Conservation (phyloP, 1,284 basidiomycete genomes). For the Violaceomyces palustris region DNA sequence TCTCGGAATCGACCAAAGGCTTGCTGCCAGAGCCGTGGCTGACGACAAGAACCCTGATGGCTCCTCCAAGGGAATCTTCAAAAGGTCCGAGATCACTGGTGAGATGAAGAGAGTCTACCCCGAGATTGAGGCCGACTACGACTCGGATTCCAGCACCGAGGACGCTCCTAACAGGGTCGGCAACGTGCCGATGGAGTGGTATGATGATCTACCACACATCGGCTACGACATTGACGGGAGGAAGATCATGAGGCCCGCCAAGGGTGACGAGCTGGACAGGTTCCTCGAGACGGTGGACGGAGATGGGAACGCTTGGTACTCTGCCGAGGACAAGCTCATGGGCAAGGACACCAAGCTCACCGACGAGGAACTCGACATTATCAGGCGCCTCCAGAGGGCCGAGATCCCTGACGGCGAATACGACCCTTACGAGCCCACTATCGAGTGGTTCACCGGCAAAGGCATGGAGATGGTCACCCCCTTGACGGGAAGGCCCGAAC, state of each 20-base stretch:
- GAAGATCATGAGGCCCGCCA: slow-evolving; percentile 86
- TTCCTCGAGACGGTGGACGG: slow-evolving; percentile 85
- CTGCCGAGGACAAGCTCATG: slow-evolving; percentile 82
- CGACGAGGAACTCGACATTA: slow-evolving; percentile 89
- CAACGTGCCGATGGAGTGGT: slow-evolving; percentile 95
- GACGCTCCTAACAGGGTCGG: slow-evolving; percentile 91
- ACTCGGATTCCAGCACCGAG: slow-evolving; percentile 93
- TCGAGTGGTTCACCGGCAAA: slow-evolving; percentile 96
- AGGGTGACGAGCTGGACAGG: slow-evolving; percentile 94
- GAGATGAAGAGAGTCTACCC: slow-evolving; percentile 81
- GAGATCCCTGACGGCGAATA: slow-evolving; percentile 88
- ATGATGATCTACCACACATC: slow-evolving; percentile 98
- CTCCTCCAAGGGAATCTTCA: slow-evolving; percentile 46
- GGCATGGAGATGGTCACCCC: slow-evolving; percentile 92
- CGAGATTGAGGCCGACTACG: slow-evolving; percentile 91
- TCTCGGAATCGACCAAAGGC: slow-evolving; percentile 43
- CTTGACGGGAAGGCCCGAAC: slow-evolving; percentile 82
- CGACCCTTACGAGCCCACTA: slow-evolving; percentile 75
- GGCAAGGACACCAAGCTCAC: slow-evolving; percentile 83
- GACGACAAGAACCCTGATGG: slow-evolving; percentile 56
- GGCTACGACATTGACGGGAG: slow-evolving; percentile 95
- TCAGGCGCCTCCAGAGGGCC: slow-evolving; percentile 77
- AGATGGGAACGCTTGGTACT: slow-evolving; percentile 86
- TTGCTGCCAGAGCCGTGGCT: slow-evolving; percentile 59
- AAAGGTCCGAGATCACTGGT: slow-evolving; percentile 77